phyloP scores from a whole-genome alignment of 2,329 filamentous ascomycete species.

The Aspergillus thermomutatus region DNA sequence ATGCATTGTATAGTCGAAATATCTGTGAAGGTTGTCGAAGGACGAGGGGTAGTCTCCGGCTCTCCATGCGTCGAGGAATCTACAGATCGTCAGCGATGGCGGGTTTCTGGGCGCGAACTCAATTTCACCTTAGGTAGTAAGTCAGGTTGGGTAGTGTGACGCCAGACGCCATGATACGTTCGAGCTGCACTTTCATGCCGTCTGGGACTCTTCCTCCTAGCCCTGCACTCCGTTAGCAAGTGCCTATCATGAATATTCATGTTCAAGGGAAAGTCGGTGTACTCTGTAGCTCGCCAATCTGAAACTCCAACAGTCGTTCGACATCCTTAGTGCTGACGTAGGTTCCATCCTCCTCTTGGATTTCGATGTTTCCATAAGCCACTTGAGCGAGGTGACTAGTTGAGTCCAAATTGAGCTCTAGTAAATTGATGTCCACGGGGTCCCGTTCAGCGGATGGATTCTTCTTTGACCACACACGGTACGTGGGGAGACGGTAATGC shows the following conservation, averaged over 20 bases:
- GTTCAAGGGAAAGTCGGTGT: slow-evolving; percentile 24
- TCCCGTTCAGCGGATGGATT: slow-evolving; percentile 45
- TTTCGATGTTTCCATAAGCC: slow-evolving; percentile 49
- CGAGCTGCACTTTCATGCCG: slow-evolving; percentile 68
- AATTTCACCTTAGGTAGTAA: slow-evolving; percentile 66
- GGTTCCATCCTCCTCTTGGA: slow-evolving; percentile 39
- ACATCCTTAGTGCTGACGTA: slow-evolving; percentile 73
- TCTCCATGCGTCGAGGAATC: slow-evolving; percentile 88
- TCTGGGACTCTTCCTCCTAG: slow-evolving; percentile 74
- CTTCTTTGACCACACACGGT: slow-evolving; percentile 55
- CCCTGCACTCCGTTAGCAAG: slow-evolving; percentile 46
- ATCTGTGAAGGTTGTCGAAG: slow-evolving; percentile 87
- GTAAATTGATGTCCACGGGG: slow-evolving; percentile 62
- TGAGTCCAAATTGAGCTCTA: slow-evolving; percentile 55
- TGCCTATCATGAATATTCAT: not conserved
- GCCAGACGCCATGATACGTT: slow-evolving; percentile 64
- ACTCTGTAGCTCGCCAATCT: slow-evolving; percentile 85
- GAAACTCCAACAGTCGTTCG: slow-evolving; percentile 78
- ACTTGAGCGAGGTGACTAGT: slow-evolving; percentile 48
- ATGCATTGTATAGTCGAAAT: slow-evolving; percentile 96
- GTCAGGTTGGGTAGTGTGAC: slow-evolving; percentile 67
- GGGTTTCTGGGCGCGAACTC: not conserved
- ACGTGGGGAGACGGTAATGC: slow-evolving; percentile 73
- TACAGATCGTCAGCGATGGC: slow-evolving; percentile 32
- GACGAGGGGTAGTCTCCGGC: slow-evolving; percentile 85